Evolutionary conservation across 116 monocot genomes (phyloP), one percentile per base, ranked within the genome.

Genomic region (Posidonia oceanica): DNA sequence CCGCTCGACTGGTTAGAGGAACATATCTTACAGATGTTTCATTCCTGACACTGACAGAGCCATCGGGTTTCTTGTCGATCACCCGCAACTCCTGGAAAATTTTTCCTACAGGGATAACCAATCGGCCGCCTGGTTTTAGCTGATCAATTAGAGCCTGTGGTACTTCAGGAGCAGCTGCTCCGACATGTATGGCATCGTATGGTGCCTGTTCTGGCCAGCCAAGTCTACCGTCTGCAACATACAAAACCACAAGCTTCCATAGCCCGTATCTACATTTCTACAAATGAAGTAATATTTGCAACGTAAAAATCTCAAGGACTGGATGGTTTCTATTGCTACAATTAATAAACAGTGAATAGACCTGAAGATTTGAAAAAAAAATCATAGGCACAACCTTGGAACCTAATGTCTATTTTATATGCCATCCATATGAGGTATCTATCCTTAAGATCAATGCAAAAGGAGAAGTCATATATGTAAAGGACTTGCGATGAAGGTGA

Each of bases 21-120:
- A 91, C 85, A 39, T 91, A 91, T 56, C 91, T 83, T 17, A 91
- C 91, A 22, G 87, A 83, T n/a, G 85, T 79, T 63, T 83, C 83
- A 13, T 39, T 76, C 52, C 67, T 64, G 3, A 79, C 42, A 38
- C 64, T 81, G 73, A 85, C 14, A 0, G 85, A 87, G 13, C 91
- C 91, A 56, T 91, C 88, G 5, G 59, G 64, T 63, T 75, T 85
- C 79, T 91, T 91, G 64, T 91, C 88, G 7, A 91, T 64, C 58
- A 88, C 91, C 73, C 85, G 76, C 70, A 91, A 65, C 14, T 87
- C 85, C 77, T 91, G 91, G 71, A 81, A 77, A 3, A 64, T 7
- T 37, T 79, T 85, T 14, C 91, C 91, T 0, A 91, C 91, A 0
- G 91, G 91, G 39, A 91, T 83, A 36, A 91, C 91, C 81, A 91